Conservation (phyloP, 2,329 filamentous ascomycete genomes). For the Fusarium scirpi region DNA sequence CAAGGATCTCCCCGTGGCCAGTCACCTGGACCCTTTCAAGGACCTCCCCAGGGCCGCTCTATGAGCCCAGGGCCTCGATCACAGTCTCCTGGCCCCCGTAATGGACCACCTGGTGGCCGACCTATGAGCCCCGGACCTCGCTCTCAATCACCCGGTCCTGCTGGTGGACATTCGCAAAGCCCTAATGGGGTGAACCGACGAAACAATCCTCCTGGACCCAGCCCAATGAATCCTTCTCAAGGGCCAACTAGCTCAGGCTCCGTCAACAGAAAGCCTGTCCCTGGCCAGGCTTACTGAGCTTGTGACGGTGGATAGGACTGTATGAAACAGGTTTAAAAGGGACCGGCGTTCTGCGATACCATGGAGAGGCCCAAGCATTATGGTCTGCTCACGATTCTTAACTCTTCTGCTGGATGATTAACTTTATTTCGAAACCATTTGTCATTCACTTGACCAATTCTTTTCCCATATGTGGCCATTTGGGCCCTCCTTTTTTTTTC, state of each 20-base stretch:
- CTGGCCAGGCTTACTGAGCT: constrained; percentile 62
- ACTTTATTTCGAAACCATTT: constrained; percentile 39
- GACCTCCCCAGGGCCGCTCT: constrained; percentile 48
- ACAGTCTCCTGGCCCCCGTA: constrained; percentile 42
- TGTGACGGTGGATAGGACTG: constrained; percentile 28
- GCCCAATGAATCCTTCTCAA: constrained; percentile 60
- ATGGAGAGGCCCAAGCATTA: constrained; percentile 40
- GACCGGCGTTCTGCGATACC: constrained; percentile 50
- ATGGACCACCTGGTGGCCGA: constrained; percentile 48
- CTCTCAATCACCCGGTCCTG: constrained; percentile 61
- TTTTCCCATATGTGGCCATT: constrained; percentile 30
- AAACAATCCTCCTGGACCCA: constrained; percentile 59
- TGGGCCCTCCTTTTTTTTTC: constrained; percentile 32
- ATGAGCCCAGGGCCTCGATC: constrained; percentile 54
- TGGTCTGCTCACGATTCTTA: constrained; percentile 41
- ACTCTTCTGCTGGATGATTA: constrained; percentile 44
- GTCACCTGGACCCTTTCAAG: constrained; percentile 41
- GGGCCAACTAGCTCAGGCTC: constrained; percentile 56
- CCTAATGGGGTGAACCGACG: constrained; percentile 57
- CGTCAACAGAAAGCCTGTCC: constrained; percentile 67
- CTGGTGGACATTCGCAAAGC: constrained; percentile 49
- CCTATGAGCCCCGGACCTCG: constrained; percentile 57
- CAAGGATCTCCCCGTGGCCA: constrained; percentile 49
- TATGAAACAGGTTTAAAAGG: constrained; percentile 44
- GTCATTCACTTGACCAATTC: constrained; percentile 42